These are phyloP conservation scores for Epichloe typhina DNA, from an alignment of 2,329 filamentous ascomycete species.

Conservation along the genomic window DNA sequence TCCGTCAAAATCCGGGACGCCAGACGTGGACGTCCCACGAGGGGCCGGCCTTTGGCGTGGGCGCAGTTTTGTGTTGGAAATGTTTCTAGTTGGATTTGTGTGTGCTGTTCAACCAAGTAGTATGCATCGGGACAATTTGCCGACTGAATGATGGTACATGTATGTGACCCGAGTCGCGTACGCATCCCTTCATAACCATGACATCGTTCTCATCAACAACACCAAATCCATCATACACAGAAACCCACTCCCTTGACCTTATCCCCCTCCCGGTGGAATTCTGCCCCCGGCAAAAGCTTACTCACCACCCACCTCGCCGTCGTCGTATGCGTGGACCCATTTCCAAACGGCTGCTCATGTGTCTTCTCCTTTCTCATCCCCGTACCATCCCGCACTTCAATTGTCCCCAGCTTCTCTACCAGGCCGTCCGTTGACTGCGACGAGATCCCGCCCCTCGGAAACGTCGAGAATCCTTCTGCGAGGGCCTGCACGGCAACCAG, in stretches of 20 bases:
- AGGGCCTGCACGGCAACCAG: slow-evolving; percentile 47
- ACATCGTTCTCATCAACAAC: background rate
- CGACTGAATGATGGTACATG: background rate
- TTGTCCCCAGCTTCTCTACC: slow-evolving; percentile 8
- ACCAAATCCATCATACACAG: background rate
- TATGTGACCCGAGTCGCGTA: background rate
- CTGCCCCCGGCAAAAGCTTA: slow-evolving; percentile 33
- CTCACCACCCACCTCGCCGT: slow-evolving; percentile 49
- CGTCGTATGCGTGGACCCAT: slow-evolving; percentile 41
- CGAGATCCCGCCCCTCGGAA: slow-evolving; percentile 20
- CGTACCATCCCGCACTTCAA: slow-evolving; percentile 13
- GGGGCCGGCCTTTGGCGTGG: slow-evolving; percentile 19
- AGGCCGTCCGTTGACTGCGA: slow-evolving; percentile 12
- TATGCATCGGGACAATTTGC: background rate
- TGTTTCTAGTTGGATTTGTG: background rate
- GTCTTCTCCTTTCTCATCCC: slow-evolving; percentile 30
- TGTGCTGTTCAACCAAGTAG: background rate
- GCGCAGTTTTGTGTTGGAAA: slow-evolving; percentile 33
- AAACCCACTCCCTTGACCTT: slow-evolving; percentile 34
- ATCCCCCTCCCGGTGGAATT: slow-evolving; percentile 38
- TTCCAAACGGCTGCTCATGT: slow-evolving; percentile 38
- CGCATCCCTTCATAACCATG: too few relatives aligned
- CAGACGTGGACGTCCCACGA: too few relatives aligned
- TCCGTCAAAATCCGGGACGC: slow-evolving; percentile 18
- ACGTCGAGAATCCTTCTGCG: slow-evolving; percentile 36